Conservation (phyloP, 352 stramenopile genomes). For the Phytopythium litorale region DNA sequence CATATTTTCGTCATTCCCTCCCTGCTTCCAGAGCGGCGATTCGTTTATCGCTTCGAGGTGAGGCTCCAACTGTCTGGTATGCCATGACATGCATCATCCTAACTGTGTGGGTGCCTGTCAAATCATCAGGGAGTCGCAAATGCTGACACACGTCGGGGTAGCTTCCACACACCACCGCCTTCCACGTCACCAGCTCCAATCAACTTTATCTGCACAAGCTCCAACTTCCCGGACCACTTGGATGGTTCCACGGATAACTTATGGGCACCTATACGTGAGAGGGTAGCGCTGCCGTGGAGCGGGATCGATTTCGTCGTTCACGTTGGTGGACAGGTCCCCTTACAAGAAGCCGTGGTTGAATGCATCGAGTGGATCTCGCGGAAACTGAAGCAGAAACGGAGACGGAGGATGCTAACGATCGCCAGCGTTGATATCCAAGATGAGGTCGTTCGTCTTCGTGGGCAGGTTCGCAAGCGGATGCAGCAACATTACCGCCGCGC, state of each 20-base stretch:
- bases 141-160: slow-evolving; percentile 34
- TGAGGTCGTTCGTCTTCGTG: slow-evolving; percentile 14
- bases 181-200: slow-evolving; percentile 12
- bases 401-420: background rate
- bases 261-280: slow-evolving; percentile 45
- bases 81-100: background rate
- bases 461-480: slow-evolving; percentile 49
- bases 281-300: slow-evolving; percentile 54
- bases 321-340: slow-evolving; percentile 65
- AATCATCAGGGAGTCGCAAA: slow-evolving; percentile 50
- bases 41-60: slow-evolving; percentile 67
- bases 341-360: slow-evolving; percentile 63
- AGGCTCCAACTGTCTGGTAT: background rate
- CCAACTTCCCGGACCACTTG: slow-evolving; percentile 63
- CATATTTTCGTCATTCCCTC: slow-evolving; percentile 43
- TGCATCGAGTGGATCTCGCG: slow-evolving; percentile 52
- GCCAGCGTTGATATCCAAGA: background rate
- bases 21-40: slow-evolving; percentile 51
- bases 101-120: background rate
- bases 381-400: slow-evolving; percentile 17
- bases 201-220: slow-evolving; percentile 65
- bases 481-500: slow-evolving; percentile 65
- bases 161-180: slow-evolving; percentile 51
- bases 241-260: slow-evolving; percentile 50
- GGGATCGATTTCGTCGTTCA: slow-evolving; percentile 71